Base-by-base conservation (phyloP, 495 filamentous ascomycete species). In the Tuber umbilicatum region DNA sequence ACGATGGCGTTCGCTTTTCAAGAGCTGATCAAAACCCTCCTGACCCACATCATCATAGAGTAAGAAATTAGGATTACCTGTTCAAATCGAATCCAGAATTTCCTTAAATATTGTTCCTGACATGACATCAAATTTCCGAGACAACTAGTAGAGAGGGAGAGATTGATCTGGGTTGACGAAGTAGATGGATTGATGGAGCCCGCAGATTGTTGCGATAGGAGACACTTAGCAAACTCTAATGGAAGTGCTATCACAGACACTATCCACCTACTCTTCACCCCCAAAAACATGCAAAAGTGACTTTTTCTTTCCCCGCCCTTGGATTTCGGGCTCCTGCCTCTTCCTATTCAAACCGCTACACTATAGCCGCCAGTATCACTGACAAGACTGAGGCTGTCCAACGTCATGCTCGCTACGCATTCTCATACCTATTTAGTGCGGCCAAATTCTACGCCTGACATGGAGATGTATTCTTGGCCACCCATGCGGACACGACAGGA, bases 401-500 rank as follows among this genome's bases (percentile, higher is more conserved):
- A 71, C 38, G 77, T 76, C 64, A 75, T 76, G 67, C 71, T 76
- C 43, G 77, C 77, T 69, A 76, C 77, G 23, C 77, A 79, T 35
- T 79, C 77, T 47, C 77, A 76, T 64, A 76, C 77, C 42, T 79
- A 75, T 10, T 79, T 79, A 39, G 77, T 76, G 31, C 75, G 74
- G 72, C 75, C 77, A 35, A 79, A 79, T 75, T 79, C 60, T 41
- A 79, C 77, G 31, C 76, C 77, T 23, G 77, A 55, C 37, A 72
- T 79, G 10, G 77, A 79, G 69, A 76, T 45, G 21, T 79, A 79
- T 69, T 79, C 77, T 70, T 76, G 77, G 78, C 78, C 78, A 40
- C 72, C 70, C 47, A 79, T 73, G 73, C 75, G 73, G 38, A 79
- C 77, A 17, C 72, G 72, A 74, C 77, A 79, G 76, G 60, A 78